These are phyloP conservation scores for Pseudofabraea citricarpa DNA, from an alignment of 2,329 filamentous ascomycete species.

Conservation along the genomic window DNA sequence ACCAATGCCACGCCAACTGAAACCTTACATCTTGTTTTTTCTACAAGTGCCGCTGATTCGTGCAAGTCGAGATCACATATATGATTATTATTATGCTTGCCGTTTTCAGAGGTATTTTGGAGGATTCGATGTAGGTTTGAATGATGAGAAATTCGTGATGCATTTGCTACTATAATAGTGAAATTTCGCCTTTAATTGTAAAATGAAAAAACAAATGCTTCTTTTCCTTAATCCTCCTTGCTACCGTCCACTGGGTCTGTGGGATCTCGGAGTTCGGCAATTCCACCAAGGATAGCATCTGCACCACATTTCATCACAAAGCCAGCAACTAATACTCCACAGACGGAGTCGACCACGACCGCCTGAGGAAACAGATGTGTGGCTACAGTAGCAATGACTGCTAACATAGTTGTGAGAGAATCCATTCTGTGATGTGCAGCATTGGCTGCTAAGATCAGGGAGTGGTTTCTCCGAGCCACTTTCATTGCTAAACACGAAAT, in stretches of 20 bases:
- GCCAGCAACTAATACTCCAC: background rate
- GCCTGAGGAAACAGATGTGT: background rate
- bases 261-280: background rate
- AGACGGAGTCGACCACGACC: background rate
- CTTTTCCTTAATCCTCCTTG: background rate
- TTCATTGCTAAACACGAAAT: background rate
- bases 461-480: background rate
- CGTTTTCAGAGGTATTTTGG: too few species aligned
- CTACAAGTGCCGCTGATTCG: too few species aligned
- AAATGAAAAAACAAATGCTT: too few species aligned
- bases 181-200: too few species aligned
- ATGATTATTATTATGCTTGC: too few species aligned
- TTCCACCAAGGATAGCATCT: background rate
- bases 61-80: too few species aligned
- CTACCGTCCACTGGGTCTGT: background rate
- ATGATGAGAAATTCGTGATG: too few species aligned
- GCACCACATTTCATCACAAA: background rate
- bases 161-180: too few species aligned
- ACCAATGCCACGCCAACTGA: too few species aligned
- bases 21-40: too few species aligned
- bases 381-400: background rate
- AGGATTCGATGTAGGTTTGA: too few species aligned
- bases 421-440: background rate
- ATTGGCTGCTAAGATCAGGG: background rate
- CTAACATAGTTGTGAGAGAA: background rate